These are phyloP conservation scores for Pecoramyces ruminantium DNA, from an alignment of 192 early-diverging fungal species.

Conservation along the genomic window DNA sequence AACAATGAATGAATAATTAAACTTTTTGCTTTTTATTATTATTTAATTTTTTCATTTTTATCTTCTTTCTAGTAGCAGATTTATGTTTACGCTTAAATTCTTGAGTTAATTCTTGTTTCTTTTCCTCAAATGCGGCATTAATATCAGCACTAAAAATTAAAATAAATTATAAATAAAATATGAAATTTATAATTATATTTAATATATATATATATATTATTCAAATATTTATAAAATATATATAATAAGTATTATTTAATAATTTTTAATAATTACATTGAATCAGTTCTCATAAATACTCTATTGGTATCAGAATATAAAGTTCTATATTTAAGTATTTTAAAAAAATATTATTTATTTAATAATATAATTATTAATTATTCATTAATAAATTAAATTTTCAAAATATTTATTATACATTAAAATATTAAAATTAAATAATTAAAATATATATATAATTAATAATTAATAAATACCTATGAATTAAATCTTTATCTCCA, in stretches of 20 bases:
- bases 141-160: slow-evolving; percentile 28
- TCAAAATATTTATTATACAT: too few relatives aligned
- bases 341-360: too few relatives aligned
- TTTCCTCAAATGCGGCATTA: slow-evolving; percentile 29
- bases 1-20: too few relatives aligned
- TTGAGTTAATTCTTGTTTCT: slow-evolving; percentile 29
- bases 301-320: slow-evolving; percentile 1
- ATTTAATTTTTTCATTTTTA: neutral
- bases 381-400: too few relatives aligned
- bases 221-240: neutral
- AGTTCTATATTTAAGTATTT: too few relatives aligned
- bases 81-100: slow-evolving; percentile 52
- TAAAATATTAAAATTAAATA: too few relatives aligned
- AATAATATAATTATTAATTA: too few relatives aligned
- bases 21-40: neutral
- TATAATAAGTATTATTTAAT: too few relatives aligned
- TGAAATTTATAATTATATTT: too few relatives aligned
- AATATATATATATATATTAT: too few relatives aligned
- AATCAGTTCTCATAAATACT: slow-evolving; percentile 9
- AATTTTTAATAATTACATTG: slow-evolving; percentile 7
- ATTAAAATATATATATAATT: too few relatives aligned
- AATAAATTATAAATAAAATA: neutral
- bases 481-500: neutral
- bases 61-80: slow-evolving; percentile 7
- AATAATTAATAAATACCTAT: neutral